A percentile compares a stretch with the other conserved stretches of the same genome.
phyloP scores from a whole-genome alignment of 331 rosid genomes.

The Erythrophleum ivorense region DNA sequence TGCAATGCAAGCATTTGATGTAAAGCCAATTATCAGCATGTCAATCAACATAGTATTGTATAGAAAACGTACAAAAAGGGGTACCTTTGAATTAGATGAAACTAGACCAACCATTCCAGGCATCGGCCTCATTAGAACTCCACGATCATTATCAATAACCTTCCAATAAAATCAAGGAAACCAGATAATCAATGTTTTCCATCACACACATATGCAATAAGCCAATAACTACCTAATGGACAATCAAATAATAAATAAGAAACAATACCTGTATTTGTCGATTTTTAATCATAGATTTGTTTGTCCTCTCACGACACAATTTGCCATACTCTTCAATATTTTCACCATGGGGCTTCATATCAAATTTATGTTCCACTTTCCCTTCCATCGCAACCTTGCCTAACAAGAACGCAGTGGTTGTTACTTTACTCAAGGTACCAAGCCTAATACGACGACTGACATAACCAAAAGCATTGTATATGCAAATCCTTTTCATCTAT shows the following conservation, averaged over 20 bases:
- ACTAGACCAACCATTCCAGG: constrained; percentile 93
- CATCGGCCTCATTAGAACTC: constrained; percentile 97
- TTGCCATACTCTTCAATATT: constrained; percentile 88
- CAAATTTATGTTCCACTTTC: constrained; percentile 96
- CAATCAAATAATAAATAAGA: constrained; percentile 20
- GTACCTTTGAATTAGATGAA: constrained; percentile 88
- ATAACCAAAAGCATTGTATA: not conserved
- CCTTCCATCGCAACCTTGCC: constrained; percentile 91
- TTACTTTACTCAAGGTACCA: constrained; percentile 28
- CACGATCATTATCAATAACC: constrained; percentile 93
- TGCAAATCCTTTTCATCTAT: constrained; percentile 1
- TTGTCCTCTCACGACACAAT: constrained; percentile 96
- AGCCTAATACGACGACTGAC: constrained; percentile 5
- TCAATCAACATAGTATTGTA: constrained; percentile 6
- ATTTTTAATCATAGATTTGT: constrained; percentile 80
- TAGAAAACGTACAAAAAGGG: not conserved
- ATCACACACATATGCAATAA: constrained; percentile 14
- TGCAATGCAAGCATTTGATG: not conserved
- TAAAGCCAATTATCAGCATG: constrained; percentile 15
- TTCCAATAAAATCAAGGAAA: constrained; percentile 45
- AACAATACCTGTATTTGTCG: constrained; percentile 84
- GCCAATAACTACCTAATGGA: constrained; percentile 26
- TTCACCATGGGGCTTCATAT: constrained; percentile 95
- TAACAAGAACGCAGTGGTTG: constrained; percentile 43
- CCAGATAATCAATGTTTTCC: constrained; percentile 33